A percentile compares a stretch with the other conserved stretches of the same genome.
Conservation (phyloP, 805 yeast species). For the Starmerella ratchasimensis region DNA sequence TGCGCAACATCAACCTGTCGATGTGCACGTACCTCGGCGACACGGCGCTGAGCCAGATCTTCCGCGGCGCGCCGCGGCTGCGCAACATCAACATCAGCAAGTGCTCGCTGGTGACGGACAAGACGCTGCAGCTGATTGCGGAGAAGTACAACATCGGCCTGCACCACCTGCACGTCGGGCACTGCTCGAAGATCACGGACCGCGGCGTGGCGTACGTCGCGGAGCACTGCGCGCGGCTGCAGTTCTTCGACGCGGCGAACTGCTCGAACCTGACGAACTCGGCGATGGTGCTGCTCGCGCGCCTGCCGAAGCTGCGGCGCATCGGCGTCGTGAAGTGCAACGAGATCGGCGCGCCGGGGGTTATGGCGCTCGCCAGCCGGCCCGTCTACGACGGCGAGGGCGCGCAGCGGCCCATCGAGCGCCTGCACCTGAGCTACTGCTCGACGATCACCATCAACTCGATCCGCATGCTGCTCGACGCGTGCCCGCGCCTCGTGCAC, state of each 20-base stretch:
- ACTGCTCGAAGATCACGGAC: conserved; percentile 82
- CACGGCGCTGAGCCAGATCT: conserved; percentile 56
- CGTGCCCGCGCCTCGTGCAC: conserved; percentile 80
- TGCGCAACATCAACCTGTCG: conserved; percentile 75
- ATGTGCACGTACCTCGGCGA: conserved; percentile 74
- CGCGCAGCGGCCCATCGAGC: conserved; percentile 74
- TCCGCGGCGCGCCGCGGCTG: conserved; percentile 65
- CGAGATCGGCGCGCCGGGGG: conserved; percentile 73
- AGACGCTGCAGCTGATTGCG: conserved; percentile 56
- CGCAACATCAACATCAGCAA: conserved; percentile 82
- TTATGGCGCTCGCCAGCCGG: conserved; percentile 41
- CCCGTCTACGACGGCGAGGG: conserved; percentile 27
- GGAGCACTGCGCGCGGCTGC: conserved; percentile 66
- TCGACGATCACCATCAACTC: conserved; percentile 67
- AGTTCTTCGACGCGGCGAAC: conserved; percentile 89
- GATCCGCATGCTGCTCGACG: conserved; percentile 54
- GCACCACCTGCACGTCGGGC: conserved; percentile 87
- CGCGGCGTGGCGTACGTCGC: conserved; percentile 66
- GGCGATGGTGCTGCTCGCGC: conserved; percentile 62
- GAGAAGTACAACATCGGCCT: conserved; percentile 56
- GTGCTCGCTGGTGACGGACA: conserved; percentile 76
- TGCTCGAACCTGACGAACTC: conserved; percentile 79
- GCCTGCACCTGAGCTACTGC: conserved; percentile 89
- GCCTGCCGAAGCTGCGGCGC: conserved; percentile 66
- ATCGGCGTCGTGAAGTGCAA: conserved; percentile 89